Percentiles rank a stretch among this genome's conserved stretches.
Conservation (phyloP, 345 rosid species). For the Brassica carinata region DNA sequence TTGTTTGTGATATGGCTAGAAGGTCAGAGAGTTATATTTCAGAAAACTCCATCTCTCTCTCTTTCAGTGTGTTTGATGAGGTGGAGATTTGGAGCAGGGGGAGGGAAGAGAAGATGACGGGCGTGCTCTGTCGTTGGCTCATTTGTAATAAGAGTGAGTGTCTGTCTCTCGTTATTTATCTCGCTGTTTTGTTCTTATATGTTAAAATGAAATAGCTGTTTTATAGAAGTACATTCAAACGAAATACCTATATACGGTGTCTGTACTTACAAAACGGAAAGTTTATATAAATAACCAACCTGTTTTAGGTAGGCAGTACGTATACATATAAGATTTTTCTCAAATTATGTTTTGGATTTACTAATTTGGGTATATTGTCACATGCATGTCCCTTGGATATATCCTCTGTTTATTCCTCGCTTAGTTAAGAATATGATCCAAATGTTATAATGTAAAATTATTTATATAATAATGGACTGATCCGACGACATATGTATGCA, state of each 20-base stretch:
- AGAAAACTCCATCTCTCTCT: conserved; percentile 16
- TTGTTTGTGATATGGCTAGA: conserved; percentile 18
- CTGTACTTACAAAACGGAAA: not conserved
- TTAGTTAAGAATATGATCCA: conserved; percentile 26
- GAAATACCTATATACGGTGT: not conserved
- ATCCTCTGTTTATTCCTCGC: conserved; percentile 36
- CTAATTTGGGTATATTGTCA: conserved; percentile 10
- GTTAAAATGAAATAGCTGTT: conserved; percentile 1
- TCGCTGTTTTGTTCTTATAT: conserved; percentile 18
- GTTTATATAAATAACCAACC: not conserved
- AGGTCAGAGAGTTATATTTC: conserved; percentile 27
- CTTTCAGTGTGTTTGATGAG: conserved; percentile 7
- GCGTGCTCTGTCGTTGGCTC: conserved; percentile 26
- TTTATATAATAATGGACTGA: conserved; percentile 18
- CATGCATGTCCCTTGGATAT: conserved; percentile 23
- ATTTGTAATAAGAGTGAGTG: conserved; percentile 25
- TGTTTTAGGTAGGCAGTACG: conserved; percentile 12
- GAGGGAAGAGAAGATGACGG: conserved; percentile 24
- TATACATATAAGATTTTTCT: not conserved
- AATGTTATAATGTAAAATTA: not conserved
- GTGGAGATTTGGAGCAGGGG: conserved; percentile 25
- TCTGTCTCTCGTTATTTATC: conserved; percentile 29
- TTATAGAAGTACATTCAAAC: not conserved
- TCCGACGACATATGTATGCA: conserved; percentile 32
- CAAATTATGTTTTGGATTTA: conserved; percentile 9